Percentiles rank a stretch among this genome's conserved stretches.
These are phyloP conservation scores for Globisporangium cystogenes DNA, from an alignment of 352 stramenopile genomes.

Conservation along the genomic window DNA sequence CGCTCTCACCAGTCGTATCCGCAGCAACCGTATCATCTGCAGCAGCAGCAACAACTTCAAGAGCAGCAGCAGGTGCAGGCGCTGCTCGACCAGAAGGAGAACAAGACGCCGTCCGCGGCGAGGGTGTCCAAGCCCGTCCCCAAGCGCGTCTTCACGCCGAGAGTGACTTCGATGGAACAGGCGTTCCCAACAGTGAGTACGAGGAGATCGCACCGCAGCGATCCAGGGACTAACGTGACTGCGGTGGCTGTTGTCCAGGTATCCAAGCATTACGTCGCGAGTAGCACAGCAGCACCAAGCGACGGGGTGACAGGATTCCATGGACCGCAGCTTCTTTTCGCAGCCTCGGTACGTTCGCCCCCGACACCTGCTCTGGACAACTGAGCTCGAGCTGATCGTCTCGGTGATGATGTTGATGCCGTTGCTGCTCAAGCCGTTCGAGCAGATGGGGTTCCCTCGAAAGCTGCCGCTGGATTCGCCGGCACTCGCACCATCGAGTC, in stretches of 20 bases:
- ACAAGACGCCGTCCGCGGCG: neutral
- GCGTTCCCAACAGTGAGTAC: conserved; percentile 5
- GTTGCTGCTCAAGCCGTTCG: neutral
- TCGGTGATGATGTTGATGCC: too few relatives aligned
- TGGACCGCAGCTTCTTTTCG: conserved; percentile 1
- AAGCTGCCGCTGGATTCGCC: conserved; percentile 10
- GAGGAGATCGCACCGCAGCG: neutral
- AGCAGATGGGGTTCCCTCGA: conserved; percentile 3
- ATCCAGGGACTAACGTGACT: neutral
- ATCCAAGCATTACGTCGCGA: conserved; percentile 1
- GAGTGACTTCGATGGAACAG: neutral
- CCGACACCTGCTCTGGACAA: neutral
- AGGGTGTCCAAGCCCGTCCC: conserved; percentile 10
- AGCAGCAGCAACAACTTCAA: neutral
- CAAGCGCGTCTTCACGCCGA: conserved; percentile 4
- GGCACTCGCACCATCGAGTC: conserved; percentile 1
- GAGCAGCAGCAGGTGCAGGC: neutral
- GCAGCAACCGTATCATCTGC: neutral
- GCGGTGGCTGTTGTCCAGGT: neutral
- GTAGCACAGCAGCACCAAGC: neutral
- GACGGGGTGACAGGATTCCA: neutral
- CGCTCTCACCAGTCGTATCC: neutral
- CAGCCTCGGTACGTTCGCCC: conserved; percentile 4
- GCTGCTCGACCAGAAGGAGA: conserved; percentile 9
- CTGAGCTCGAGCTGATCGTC: too few relatives aligned